Percentiles rank a stretch among this genome's conserved stretches.
These are phyloP conservation scores for Trametes versicolor DNA, from an alignment of 1,284 basidiomycete species.

Conservation along the genomic window DNA sequence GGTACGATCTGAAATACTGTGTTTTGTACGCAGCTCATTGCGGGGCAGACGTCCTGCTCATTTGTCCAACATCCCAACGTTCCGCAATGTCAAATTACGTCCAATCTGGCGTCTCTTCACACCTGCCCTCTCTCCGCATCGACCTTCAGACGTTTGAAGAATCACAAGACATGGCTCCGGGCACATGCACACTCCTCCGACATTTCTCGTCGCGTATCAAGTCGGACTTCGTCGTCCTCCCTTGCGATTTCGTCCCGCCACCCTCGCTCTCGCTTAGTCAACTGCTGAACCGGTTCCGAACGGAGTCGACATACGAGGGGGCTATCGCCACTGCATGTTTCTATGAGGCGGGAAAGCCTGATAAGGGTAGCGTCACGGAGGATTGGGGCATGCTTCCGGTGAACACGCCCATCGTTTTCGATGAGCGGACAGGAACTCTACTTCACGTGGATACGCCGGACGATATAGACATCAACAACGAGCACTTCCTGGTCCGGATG, in stretches of 20 bases:
- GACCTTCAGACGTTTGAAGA: constrained; percentile 84
- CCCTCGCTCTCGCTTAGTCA: constrained; percentile 73
- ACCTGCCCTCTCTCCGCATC: constrained; percentile 69
- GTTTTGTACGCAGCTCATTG: background rate
- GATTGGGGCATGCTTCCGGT: constrained; percentile 67
- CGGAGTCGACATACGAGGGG: constrained; percentile 69
- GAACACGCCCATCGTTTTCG: constrained; percentile 68
- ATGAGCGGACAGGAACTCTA: constrained; percentile 70
- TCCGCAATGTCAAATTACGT: constrained; percentile 83
- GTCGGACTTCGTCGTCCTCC: constrained; percentile 90
- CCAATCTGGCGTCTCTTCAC: constrained; percentile 68
- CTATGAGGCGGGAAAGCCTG: constrained; percentile 65
- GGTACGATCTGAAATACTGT: constrained; percentile 54
- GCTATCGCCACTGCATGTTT: constrained; percentile 84
- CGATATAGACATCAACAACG: constrained; percentile 70
- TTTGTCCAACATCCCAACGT: constrained; percentile 83
- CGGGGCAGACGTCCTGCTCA: constrained; percentile 80
- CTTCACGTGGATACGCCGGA: constrained; percentile 77
- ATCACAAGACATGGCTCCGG: constrained; percentile 65
- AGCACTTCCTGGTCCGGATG: constrained; percentile 80
- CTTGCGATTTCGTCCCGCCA: constrained; percentile 91
- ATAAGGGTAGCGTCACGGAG: constrained; percentile 65
- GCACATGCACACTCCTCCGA: constrained; percentile 76
- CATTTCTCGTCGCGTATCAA: constrained; percentile 76
- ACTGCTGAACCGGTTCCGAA: constrained; percentile 86